Evolutionary conservation across 306 rosid genomes (phyloP).

Genomic region (Cicer pinnatifidum): DNA sequence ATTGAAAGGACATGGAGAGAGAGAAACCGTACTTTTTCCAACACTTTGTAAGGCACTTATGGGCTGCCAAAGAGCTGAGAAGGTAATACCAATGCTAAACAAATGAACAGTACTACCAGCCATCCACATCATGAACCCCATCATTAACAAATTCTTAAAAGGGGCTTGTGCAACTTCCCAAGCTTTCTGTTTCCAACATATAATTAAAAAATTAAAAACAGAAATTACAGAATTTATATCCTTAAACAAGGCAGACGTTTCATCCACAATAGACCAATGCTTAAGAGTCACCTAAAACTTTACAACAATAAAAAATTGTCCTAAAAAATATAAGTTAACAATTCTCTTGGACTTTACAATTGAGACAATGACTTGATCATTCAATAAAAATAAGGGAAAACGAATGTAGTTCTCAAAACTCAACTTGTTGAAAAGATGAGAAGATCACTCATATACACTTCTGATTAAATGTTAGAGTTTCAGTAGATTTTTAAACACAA

Average conservation of each 20-base stretch:
- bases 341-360: too few relatives aligned
- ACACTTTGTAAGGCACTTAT: constrained; percentile 89
- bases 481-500: too few relatives aligned
- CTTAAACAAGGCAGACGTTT: not conserved
- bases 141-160: constrained; percentile 92
- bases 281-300: too few relatives aligned
- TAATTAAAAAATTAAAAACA: not conserved
- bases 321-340: too few relatives aligned
- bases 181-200: constrained; percentile 74
- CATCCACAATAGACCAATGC: too few relatives aligned
- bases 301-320: too few relatives aligned
- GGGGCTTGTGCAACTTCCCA: constrained; percentile 99
- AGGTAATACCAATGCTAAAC: constrained; percentile 96
- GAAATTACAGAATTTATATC: not conserved
- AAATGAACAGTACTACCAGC: constrained; percentile 95
- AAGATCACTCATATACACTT: too few relatives aligned
- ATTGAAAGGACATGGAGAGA: not conserved
- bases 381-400: too few relatives aligned
- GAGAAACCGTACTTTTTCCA: constrained; percentile 67
- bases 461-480: too few relatives aligned
- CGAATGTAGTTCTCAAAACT: too few relatives aligned
- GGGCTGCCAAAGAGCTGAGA: constrained; percentile 99
- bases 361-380: too few relatives aligned
- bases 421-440: too few relatives aligned
- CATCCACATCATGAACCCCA: constrained; percentile 99